Evolutionary conservation across 192 early-diverging fungal species (phyloP).

Genomic region (Entomortierella beljakovae): DNA sequence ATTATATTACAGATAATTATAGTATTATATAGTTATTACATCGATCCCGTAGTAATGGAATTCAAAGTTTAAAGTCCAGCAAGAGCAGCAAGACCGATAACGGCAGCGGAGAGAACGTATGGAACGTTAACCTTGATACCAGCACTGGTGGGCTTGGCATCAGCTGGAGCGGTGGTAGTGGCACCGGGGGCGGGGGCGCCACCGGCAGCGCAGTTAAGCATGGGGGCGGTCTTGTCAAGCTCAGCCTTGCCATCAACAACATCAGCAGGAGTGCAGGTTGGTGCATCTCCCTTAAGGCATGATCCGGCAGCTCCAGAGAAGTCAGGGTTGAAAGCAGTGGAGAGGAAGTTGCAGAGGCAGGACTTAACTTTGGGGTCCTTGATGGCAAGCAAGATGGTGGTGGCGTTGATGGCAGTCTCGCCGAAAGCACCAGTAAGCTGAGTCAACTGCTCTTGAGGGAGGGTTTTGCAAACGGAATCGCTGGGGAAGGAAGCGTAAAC

Average conservation of each 20-base stretch:
- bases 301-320: conserved; percentile 22
- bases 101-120: conserved; percentile 43
- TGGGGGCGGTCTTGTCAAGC: background rate
- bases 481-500: conserved; percentile 27
- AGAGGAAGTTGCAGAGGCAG: conserved; percentile 41
- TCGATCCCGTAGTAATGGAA: too few relatives aligned
- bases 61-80: conserved; percentile 51
- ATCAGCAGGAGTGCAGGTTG: conserved; percentile 30
- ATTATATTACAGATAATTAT: conserved; percentile 12
- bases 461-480: conserved; percentile 26
- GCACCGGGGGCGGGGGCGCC: background rate
- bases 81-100: conserved; percentile 43
- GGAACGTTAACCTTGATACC: conserved; percentile 28
- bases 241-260: too few relatives aligned
- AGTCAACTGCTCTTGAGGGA: conserved; percentile 2
- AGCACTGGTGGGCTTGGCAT: background rate
- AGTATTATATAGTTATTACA: background rate
- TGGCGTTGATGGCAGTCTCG: background rate
- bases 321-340: conserved; percentile 3
- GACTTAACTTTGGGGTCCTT: conserved; percentile 13
- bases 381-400: background rate
- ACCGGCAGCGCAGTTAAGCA: conserved; percentile 11
- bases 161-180: background rate
- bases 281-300: conserved; percentile 7
- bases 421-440: background rate